Percentiles rank a stretch among this genome's conserved stretches.
These are phyloP conservation scores for Boletus fagicola DNA, from an alignment of 768 basidiomycete species.

Conservation along the genomic window DNA sequence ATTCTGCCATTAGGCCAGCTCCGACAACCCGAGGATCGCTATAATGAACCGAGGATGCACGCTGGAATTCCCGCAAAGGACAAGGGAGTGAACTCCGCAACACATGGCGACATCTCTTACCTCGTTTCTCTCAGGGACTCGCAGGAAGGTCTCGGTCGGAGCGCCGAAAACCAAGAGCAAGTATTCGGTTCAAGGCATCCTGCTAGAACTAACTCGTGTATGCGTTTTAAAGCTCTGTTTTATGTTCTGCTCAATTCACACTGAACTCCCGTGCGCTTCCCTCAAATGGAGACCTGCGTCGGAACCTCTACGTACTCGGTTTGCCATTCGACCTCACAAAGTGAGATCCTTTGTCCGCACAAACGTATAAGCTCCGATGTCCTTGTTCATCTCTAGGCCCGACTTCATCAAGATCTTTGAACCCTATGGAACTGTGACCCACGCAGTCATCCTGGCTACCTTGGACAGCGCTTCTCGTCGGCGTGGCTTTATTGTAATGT, in stretches of 20 bases:
- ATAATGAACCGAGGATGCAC: background rate
- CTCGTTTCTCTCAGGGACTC: constrained; percentile 9
- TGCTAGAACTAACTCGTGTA: constrained; percentile 16
- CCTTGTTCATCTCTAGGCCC: constrained; percentile 23
- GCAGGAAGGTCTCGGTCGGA: constrained; percentile 43
- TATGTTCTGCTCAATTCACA: constrained; percentile 17
- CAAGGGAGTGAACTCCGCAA: constrained; percentile 9
- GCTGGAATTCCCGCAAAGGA: background rate
- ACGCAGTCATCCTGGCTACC: constrained; percentile 80
- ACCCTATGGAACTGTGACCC: constrained; percentile 63
- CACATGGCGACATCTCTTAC: constrained; percentile 3
- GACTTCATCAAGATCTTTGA: constrained; percentile 65
- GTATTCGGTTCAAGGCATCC: constrained; percentile 22
- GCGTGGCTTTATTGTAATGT: constrained; percentile 84
- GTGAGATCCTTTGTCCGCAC: constrained; percentile 37
- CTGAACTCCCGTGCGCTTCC: constrained; percentile 12
- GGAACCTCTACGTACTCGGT: constrained; percentile 84
- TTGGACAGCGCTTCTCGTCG: constrained; percentile 81
- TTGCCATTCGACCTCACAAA: constrained; percentile 79
- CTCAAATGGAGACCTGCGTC: constrained; percentile 45
- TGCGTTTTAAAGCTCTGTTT: constrained; percentile 38
- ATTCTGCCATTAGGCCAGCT: constrained; percentile 13
- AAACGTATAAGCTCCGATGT: background rate
- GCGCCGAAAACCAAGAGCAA: constrained; percentile 53
- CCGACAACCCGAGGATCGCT: constrained; percentile 10